Base-by-base conservation (phyloP, 805 yeast species). In the Priceomyces fermenticarens region DNA sequence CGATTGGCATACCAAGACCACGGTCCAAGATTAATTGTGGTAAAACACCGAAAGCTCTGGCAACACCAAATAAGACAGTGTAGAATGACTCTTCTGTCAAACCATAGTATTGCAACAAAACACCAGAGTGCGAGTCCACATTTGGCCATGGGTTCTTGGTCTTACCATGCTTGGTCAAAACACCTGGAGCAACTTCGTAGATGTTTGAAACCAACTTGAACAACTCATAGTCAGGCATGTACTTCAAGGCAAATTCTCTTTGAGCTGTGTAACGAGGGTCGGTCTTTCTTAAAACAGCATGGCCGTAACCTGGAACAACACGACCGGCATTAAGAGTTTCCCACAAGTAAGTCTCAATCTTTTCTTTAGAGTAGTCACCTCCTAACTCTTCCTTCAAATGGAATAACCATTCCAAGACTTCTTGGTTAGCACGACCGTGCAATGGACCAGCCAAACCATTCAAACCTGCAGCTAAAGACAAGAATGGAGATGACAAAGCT, bases 301-400 rank as follows among this genome's bases (percentile, higher is more conserved):
- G 95, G 36, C 95, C 95, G 70, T 86, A 86, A 46, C 95, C 95
- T 47, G 95, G 95, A 48, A 85, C 81, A 45, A 85, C 93, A 56
- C 89, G 77, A 46, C 87, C 87, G 35, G 81, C 70, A 63, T 82
- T 79, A 51, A 85, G 73, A 39, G 84, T 68, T 31, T 73, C 72
- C 93, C 93, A 85, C 54, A 85, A 67, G 71, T 81, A 80, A 51
- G 73, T 70, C 63, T 78, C 81, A 49, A 85, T 81, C 54, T 78
- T 75, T 43, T 61, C 72, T 49, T 70, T 63, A 49, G 77, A 65
- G 53, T 62, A 59, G 48, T 70, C 75, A 65, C 89, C 95, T 54
- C 81, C 74, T 58, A 85, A 73, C 49, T 72, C 72, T 55, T 75
- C 76, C 63, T 74, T 73, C 82, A 83, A 78, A 53, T 75, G 77